Evolutionary conservation across 768 basidiomycete species (phyloP).

Genomic region (Lentinula aciculospora): DNA sequence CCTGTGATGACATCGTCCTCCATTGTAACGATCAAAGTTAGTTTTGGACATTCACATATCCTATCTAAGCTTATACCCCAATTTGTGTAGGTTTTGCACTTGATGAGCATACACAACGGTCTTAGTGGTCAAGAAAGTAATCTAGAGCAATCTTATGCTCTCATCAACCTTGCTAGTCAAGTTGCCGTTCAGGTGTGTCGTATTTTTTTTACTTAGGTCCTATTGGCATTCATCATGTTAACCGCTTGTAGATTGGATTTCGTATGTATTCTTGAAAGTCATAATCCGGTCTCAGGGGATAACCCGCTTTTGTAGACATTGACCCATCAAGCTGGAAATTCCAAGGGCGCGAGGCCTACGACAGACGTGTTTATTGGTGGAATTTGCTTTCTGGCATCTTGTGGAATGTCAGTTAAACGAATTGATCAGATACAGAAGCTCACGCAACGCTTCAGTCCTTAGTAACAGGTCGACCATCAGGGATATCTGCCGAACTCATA

Average conservation of each 20-base stretch:
- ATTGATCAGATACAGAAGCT: not conserved
- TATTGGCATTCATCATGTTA: not conserved
- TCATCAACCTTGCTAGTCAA: constrained; percentile 43
- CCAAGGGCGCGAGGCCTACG: constrained; percentile 43
- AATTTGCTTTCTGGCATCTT: constrained; percentile 40
- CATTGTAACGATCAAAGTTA: constrained; percentile 39
- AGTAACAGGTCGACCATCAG: constrained; percentile 44
- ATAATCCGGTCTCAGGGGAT: not conserved
- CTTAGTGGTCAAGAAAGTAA: constrained; percentile 49
- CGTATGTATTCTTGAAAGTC: constrained; percentile 24
- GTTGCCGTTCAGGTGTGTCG: constrained; percentile 38
- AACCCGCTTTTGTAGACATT: constrained; percentile 27
- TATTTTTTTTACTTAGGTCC: constrained; percentile 5
- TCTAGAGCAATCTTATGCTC: constrained; percentile 37
- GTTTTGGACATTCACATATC: not conserved
- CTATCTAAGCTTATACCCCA: not conserved
- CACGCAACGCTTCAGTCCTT: constrained; percentile 26
- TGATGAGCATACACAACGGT: constrained; percentile 51
- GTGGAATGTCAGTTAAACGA: constrained; percentile 38
- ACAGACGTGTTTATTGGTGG: constrained; percentile 52
- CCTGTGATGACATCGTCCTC: constrained; percentile 38
- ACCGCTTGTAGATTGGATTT: constrained; percentile 31
- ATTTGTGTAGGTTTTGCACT: constrained; percentile 33
- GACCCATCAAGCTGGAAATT: constrained; percentile 50
- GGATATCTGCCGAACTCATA: constrained; percentile 33